Conservation (phyloP, 148 eudicot genomes). For the Amaranthus cruentus region DNA sequence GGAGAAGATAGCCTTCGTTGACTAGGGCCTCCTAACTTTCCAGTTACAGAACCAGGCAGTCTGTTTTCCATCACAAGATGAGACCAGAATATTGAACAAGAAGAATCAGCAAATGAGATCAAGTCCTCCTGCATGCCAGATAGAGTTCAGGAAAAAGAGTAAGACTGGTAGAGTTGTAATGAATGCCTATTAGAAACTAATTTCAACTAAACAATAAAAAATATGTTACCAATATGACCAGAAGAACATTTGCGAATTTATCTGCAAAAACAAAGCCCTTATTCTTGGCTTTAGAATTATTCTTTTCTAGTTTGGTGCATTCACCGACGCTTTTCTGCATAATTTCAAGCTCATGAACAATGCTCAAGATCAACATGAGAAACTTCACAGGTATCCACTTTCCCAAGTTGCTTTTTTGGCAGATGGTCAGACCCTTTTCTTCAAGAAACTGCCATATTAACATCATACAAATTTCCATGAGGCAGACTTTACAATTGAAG, state of each 20-base stretch:
- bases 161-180: background rate
- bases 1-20: slow-evolving; percentile 71
- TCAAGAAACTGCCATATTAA: slow-evolving; percentile 52
- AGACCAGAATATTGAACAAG: slow-evolving; percentile 70
- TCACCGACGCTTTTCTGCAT: slow-evolving; percentile 43
- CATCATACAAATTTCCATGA: background rate
- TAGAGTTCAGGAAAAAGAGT: background rate
- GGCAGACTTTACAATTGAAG: background rate
- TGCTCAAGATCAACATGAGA: slow-evolving; percentile 59
- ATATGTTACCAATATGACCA: slow-evolving; percentile 55
- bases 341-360: slow-evolving; percentile 70
- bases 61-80: slow-evolving; percentile 32
- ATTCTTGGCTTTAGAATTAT: slow-evolving; percentile 23
- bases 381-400: slow-evolving; percentile 54
- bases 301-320: slow-evolving; percentile 18
- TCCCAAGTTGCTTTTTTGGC: slow-evolving; percentile 33
- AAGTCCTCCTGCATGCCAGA: slow-evolving; percentile 54
- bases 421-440: slow-evolving; percentile 38
- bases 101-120: slow-evolving; percentile 51
- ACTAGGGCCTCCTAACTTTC: slow-evolving; percentile 94
- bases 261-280: slow-evolving; percentile 31
- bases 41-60: slow-evolving; percentile 70
- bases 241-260: slow-evolving; percentile 42
- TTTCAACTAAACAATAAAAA: background rate
- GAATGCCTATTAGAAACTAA: background rate